Conservation (phyloP, 768 basidiomycete genomes). For the Ramaria sp. region DNA sequence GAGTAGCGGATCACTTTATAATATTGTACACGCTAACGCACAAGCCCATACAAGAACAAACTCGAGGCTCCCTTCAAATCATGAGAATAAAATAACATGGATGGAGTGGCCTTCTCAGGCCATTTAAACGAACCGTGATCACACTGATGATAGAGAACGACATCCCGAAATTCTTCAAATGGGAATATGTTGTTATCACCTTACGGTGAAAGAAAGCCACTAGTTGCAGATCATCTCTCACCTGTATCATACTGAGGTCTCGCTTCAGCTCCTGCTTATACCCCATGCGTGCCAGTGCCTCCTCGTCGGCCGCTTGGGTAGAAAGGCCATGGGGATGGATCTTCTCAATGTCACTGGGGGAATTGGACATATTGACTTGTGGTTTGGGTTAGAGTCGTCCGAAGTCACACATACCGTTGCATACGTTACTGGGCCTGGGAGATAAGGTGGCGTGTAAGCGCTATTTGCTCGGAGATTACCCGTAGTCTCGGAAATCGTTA, state of each 20-base stretch:
- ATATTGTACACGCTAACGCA: conserved; percentile 15
- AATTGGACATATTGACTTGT: too few species aligned
- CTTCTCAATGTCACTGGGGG: too few species aligned
- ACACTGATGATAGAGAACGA: conserved; percentile 68
- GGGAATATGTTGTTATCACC: too few species aligned
- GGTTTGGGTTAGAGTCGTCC: too few species aligned
- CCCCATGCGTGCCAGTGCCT: conserved; percentile 56
- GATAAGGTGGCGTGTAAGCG: too few species aligned
- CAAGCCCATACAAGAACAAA: conserved; percentile 57
- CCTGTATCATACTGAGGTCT: conserved; percentile 53
- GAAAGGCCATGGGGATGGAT: too few species aligned
- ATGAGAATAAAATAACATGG: conserved; percentile 35
- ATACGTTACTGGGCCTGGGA: too few species aligned
- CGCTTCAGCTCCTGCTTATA: conserved; percentile 66
- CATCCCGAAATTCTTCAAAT: conserved; percentile 53
- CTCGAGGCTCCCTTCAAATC: conserved; percentile 42
- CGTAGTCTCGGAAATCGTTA: too few species aligned
- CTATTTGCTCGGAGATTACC: too few species aligned
- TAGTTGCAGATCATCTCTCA: conserved; percentile 15
- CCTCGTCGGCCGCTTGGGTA: conserved; percentile 37
- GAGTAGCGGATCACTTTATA: neutral
- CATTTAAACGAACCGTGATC: conserved; percentile 8
- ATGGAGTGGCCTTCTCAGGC: neutral
- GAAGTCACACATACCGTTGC: too few species aligned
- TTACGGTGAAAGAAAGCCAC: too few species aligned